phyloP scores from a whole-genome alignment of 495 filamentous ascomycete genomes.

The Aspergillus carlsbadensis region DNA sequence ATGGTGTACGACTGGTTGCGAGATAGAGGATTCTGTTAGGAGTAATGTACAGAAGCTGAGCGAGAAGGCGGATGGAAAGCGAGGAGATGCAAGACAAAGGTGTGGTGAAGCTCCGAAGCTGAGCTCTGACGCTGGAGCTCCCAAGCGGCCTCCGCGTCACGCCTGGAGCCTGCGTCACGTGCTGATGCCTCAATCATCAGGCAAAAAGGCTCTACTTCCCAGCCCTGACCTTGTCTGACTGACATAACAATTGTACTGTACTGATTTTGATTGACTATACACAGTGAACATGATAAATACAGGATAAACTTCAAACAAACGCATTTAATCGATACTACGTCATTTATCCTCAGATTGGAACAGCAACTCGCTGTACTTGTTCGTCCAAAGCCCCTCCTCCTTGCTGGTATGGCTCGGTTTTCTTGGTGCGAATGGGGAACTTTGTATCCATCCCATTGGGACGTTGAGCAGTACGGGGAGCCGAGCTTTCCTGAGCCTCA shows the following conservation, averaged over 20 bases:
- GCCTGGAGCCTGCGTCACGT: slow-evolving; percentile 45
- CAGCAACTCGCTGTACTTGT: slow-evolving; percentile 11
- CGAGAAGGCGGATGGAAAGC: slow-evolving; percentile 12
- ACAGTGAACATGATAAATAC: slow-evolving; percentile 4
- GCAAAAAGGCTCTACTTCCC: background rate
- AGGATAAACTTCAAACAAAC: background rate
- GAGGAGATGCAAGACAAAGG: slow-evolving; percentile 18
- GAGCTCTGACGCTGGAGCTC: slow-evolving; percentile 34
- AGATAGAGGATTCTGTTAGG: slow-evolving; percentile 8
- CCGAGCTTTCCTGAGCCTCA: background rate
- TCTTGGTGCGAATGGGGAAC: slow-evolving; percentile 1
- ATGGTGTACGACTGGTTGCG: slow-evolving; percentile 49
- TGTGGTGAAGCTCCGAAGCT: slow-evolving; percentile 22
- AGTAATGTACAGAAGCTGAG: slow-evolving; percentile 1
- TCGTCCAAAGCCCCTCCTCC: background rate
- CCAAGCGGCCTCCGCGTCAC: slow-evolving; percentile 38
- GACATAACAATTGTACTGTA: background rate
- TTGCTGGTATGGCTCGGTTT: background rate
- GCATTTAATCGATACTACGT: background rate
- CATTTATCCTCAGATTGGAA: slow-evolving; percentile 8
- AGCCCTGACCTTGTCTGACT: background rate
- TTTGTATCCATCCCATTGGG: background rate
- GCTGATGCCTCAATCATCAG: slow-evolving; percentile 10
- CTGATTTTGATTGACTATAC: background rate
- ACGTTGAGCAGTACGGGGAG: background rate